Conservation (phyloP, 2,329 filamentous ascomycete species). For the Aspergillus luchuensis region DNA sequence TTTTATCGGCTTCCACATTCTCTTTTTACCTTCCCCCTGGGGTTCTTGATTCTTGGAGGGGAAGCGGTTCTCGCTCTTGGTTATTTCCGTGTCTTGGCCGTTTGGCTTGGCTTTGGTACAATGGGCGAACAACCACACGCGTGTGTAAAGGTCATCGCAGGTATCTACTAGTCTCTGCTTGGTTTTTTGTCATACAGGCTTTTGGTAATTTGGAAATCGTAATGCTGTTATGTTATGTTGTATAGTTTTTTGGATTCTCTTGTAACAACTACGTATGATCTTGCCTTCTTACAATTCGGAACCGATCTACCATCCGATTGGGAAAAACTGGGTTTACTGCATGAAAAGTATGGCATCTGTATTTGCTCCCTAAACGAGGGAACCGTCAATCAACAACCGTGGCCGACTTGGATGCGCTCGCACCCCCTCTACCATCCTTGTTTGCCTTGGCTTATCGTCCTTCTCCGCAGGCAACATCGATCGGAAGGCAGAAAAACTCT, state of each 20-base stretch:
- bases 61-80: not conserved
- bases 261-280: not conserved
- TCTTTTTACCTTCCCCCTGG: not conserved
- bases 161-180: not conserved
- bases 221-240: not conserved
- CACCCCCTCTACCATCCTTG: not conserved
- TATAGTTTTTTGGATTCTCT: not conserved
- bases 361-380: not conserved
- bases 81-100: not conserved
- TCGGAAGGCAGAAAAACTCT: not conserved
- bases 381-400: not conserved
- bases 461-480: not conserved
- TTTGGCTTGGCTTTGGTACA: not conserved
- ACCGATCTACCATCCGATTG: conserved; percentile 2
- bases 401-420: not conserved
- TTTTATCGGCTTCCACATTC: too few relatives aligned
- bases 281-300: not conserved
- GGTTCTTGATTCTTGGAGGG: not conserved
- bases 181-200: not conserved
- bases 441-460: not conserved
- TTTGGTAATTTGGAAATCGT: not conserved
- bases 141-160: not conserved
- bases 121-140: too few relatives aligned
- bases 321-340: not conserved
- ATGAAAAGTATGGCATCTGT: not conserved